These are phyloP conservation scores for Cladophialophora psammophila DNA, from an alignment of 2,329 filamentous ascomycete species.

Conservation along the genomic window DNA sequence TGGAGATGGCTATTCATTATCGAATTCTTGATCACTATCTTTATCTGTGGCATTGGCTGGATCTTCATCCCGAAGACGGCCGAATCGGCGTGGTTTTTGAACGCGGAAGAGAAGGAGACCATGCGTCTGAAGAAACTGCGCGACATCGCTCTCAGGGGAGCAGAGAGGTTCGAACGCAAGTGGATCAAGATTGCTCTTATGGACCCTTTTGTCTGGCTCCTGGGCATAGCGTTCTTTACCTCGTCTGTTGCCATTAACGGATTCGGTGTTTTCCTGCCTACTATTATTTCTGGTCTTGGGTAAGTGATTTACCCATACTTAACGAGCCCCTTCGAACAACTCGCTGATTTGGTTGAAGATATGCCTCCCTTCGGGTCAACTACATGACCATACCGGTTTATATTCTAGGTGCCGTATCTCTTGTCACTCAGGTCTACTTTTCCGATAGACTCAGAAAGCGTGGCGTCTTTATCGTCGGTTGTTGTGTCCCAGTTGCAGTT, in stretches of 20 bases:
- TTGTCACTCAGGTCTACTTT: conserved; percentile 22
- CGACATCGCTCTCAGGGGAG: conserved; percentile 44
- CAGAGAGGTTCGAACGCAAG: conserved; percentile 35
- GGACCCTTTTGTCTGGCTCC: conserved; percentile 27
- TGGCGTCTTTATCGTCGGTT: conserved; percentile 43
- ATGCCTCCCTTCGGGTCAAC: conserved; percentile 45
- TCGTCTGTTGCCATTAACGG: conserved; percentile 38
- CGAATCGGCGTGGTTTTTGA: conserved; percentile 33
- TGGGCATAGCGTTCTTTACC: conserved; percentile 45
- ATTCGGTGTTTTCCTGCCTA: conserved; percentile 32
- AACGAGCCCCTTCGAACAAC: too few species aligned
- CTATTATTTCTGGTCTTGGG: conserved; percentile 36
- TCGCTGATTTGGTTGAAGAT: conserved; percentile 17
- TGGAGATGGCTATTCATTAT: conserved; percentile 38
- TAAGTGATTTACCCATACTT: conserved; percentile 8
- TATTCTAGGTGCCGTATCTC: conserved; percentile 53
- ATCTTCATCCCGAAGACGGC: conserved; percentile 18
- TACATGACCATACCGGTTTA: conserved; percentile 65
- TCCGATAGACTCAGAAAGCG: conserved; percentile 47
- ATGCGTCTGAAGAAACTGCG: conserved; percentile 40
- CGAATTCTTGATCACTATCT: conserved; percentile 26
- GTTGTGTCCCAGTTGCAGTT: conserved; percentile 43
- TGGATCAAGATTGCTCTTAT: conserved; percentile 38
- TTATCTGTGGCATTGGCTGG: conserved; percentile 25
- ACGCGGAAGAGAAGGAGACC: conserved; percentile 29